Evolutionary conservation across 176 grass and related monocot species (phyloP).

Genomic region (Triticum turgidum): DNA sequence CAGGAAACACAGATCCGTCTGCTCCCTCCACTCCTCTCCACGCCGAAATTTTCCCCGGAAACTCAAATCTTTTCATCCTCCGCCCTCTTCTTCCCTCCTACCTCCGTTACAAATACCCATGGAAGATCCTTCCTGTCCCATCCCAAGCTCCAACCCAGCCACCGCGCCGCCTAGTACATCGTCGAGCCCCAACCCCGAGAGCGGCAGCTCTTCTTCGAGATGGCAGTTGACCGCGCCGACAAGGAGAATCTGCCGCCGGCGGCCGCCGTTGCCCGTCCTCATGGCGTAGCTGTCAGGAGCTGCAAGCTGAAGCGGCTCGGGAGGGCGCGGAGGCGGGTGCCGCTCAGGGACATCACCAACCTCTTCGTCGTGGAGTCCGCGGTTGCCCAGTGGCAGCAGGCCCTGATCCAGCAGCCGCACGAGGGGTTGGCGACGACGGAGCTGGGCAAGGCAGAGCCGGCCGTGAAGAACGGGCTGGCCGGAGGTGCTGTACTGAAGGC

Average conservation of each 20-base stretch:
- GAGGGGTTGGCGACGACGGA: no score
- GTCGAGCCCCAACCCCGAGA: background rate
- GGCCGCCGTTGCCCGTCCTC: background rate
- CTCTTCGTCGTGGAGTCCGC: background rate
- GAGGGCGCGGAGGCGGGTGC: background rate
- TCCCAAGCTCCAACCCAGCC: background rate
- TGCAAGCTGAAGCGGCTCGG: slow-evolving; percentile 27
- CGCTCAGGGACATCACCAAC: slow-evolving; percentile 41
- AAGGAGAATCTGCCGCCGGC: slow-evolving; percentile 27
- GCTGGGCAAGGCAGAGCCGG: no score
- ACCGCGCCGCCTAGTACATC: background rate
- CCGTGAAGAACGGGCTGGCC: no score
- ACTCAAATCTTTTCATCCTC: slow-evolving; percentile 21
- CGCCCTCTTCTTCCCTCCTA: background rate
- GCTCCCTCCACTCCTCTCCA: background rate
- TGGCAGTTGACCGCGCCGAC: slow-evolving; percentile 4
- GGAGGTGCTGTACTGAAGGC: no score
- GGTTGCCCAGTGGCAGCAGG: background rate
- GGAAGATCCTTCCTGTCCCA: background rate
- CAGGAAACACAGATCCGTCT: background rate
- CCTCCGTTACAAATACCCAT: slow-evolving; percentile 45
- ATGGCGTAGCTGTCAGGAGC: slow-evolving; percentile 5
- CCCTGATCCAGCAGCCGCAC: background rate
- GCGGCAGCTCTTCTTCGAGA: background rate
- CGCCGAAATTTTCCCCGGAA: background rate